Percentiles rank a stretch among this genome's conserved stretches.
phyloP scores from a whole-genome alignment of 129 eudicot species.

The Mikania micrantha region DNA sequence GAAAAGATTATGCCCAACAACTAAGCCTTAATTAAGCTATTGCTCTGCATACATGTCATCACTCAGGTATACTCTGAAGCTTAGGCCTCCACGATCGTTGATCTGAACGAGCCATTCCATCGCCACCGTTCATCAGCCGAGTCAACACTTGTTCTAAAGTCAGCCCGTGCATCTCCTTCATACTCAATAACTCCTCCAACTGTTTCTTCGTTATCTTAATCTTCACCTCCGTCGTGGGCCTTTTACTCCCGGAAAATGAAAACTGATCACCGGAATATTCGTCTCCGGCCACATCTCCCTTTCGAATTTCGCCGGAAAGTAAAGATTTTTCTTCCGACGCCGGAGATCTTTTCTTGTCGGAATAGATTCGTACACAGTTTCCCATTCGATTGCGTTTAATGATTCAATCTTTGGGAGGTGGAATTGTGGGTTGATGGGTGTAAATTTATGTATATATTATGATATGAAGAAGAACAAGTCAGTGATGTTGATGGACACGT shows the following conservation, averaged over 20 bases:
- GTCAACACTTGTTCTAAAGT: constrained; percentile 35
- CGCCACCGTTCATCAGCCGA: constrained; percentile 32
- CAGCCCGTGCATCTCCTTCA: constrained; percentile 31
- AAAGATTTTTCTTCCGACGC: constrained; percentile 15
- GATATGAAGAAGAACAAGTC: constrained; percentile 21
- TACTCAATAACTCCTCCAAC: constrained; percentile 31
- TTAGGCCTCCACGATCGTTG: constrained; percentile 54
- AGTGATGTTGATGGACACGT: constrained; percentile 23
- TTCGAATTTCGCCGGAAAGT: constrained; percentile 3
- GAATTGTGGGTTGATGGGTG: too few species aligned
- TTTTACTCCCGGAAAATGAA: background rate
- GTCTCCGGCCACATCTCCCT: background rate
- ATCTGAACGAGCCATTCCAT: constrained; percentile 14
- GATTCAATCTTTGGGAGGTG: too few species aligned
- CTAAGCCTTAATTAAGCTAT: background rate
- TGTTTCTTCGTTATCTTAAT: constrained; percentile 46
- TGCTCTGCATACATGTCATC: background rate
- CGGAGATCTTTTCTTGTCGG: constrained; percentile 27
- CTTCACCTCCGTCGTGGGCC: constrained; percentile 35
- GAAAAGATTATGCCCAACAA: background rate
- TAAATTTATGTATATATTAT: too few species aligned
- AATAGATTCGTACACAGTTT: constrained; percentile 41
- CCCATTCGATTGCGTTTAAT: constrained; percentile 39
- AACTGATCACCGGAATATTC: constrained; percentile 3
- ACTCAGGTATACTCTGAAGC: constrained; percentile 50